Evolutionary conservation across 78 protist species (phyloP), one percentile per base, ranked within the genome.

Genomic region (Dictyostelium citrinum): DNA sequence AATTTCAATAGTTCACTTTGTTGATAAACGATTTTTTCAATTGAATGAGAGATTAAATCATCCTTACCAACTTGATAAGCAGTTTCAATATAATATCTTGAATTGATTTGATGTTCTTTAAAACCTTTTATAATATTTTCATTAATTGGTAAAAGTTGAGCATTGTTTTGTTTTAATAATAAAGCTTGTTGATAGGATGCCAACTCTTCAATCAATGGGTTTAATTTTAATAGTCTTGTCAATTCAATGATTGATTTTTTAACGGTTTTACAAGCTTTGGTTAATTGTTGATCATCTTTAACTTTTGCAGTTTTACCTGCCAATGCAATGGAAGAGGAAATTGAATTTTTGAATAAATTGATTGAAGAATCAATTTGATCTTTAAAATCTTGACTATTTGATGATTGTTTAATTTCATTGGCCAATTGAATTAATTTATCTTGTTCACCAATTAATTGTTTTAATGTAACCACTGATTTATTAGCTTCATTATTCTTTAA

Each of bases 61-160:
- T 43, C 39, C 16, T 67, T 88, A 29, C 61, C 85, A 77, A 78
- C 58, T 46, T 88, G 85, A 35, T 61, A 78, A 4, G 93, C 84
- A 14, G 93, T 88, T 68, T 77, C 81, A 33, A 88, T 76, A n/a
- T 88, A 83, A 45, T 78, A 88, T 35, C 81, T 58, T 11, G 81
- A 45, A 46, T 88, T 76, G 8, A 68, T 29, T 78, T 88, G 93
- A 64, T 78, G 93, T 45, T 67, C 27, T 11, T n/a, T 5, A 7
- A 67, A 58, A 22, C 85, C 84, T 33, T 41, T 71, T 3, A 88
- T 49, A 3, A 46, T 7, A 24, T 43, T 8, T 10, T 58, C 55
- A 29, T 51, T 55, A 37, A 37, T 43, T 24, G 64, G 64, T 17
- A 20, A 20, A 17, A 17, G 14, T 51, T 51, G 61, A 14, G 60